Conservation (phyloP, 169 alveolate genomes). For the Plasmodium yoelii region DNA sequence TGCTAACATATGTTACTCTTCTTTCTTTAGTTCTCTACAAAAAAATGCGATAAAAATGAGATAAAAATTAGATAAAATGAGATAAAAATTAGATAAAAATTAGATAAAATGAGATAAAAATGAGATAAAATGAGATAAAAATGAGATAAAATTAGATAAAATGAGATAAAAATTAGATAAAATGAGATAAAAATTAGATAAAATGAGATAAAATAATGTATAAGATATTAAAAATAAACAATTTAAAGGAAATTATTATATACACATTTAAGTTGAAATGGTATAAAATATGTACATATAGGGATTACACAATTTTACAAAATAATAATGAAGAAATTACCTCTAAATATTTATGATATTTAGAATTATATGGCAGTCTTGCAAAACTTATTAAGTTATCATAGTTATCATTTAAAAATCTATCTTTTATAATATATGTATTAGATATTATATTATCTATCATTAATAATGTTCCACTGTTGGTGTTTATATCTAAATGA, state of each 20-base stretch:
- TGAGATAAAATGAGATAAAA: not conserved
- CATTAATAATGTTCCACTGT: conserved; percentile 32
- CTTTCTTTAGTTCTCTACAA: conserved; percentile 46
- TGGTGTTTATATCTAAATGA: conserved; percentile 1
- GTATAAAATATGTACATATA: not conserved
- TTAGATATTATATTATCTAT: conserved; percentile 29
- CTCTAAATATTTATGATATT: conserved; percentile 19
- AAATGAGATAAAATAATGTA: not conserved
- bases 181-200: no score
- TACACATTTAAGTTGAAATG: no score
- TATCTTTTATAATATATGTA: conserved; percentile 15
- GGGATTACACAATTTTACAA: not conserved
- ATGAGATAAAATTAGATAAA: not conserved
- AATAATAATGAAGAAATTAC: not conserved
- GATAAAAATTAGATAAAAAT: no score
- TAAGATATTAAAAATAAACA: no score
- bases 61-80: not conserved
- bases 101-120: no score
- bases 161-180: not conserved
- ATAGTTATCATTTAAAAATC: conserved; percentile 24
- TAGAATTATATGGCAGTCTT: conserved; percentile 12
- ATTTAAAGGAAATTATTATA: no score
- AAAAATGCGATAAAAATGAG: not conserved
- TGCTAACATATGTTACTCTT: conserved; percentile 27
- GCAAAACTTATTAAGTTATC: conserved; percentile 21